Conservation (phyloP, 192 early-diverging fungal genomes). For the Haplosporangium gracile region DNA sequence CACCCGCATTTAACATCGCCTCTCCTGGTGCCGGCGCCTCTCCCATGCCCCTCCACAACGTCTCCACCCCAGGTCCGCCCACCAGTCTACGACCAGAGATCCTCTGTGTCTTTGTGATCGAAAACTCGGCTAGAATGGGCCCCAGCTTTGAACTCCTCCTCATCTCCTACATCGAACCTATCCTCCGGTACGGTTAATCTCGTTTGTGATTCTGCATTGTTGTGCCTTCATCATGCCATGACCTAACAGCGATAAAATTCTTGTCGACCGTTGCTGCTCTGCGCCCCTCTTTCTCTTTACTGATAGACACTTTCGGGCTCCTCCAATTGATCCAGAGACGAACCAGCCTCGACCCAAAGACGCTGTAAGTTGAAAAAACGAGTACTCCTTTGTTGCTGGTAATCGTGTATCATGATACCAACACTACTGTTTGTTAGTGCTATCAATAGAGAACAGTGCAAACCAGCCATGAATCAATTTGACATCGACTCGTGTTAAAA, state of each 20-base stretch:
- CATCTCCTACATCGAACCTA: constrained; percentile 66
- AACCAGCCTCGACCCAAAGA: constrained; percentile 63
- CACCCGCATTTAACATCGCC: constrained; percentile 38
- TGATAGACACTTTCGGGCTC: constrained; percentile 63
- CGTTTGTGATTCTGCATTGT: not conserved
- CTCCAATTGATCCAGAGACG: constrained; percentile 63
- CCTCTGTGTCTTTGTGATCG: constrained; percentile 68
- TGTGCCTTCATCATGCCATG: not conserved
- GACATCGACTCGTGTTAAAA: not conserved
- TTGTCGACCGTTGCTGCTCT: not conserved
- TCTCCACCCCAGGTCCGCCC: constrained; percentile 48
- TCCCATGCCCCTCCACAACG: constrained; percentile 51
- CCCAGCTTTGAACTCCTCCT: constrained; percentile 59
- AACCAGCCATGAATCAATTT: not conserved
- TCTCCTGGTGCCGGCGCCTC: constrained; percentile 48
- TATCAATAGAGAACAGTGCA: not conserved
- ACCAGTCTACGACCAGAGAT: constrained; percentile 64
- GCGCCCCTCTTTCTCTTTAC: not conserved
- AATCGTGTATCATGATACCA: not conserved
- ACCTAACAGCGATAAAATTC: not conserved
- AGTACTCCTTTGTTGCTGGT: not conserved
- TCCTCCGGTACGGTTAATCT: constrained; percentile 54
- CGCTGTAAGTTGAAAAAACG: constrained; percentile 57
- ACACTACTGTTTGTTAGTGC: too few species aligned
- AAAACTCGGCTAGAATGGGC: constrained; percentile 66